These are phyloP conservation scores for Paulownia fortunei DNA, from an alignment of 257 asterid genomes.

Conservation along the genomic window DNA sequence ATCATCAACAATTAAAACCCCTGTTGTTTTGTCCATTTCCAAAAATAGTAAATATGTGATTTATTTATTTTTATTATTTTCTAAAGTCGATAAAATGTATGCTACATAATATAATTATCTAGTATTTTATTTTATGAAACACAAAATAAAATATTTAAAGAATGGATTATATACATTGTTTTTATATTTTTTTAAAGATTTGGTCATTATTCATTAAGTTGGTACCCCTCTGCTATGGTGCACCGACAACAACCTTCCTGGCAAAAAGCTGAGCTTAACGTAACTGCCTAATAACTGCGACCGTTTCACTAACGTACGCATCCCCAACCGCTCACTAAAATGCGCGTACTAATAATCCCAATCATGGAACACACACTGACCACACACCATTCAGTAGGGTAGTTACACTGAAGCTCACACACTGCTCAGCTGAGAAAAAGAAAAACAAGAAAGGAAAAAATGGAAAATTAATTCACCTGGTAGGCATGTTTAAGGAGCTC, in stretches of 20 bases:
- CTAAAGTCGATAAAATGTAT: no score
- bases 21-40: neutral
- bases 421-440: neutral
- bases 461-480: slow-evolving; percentile 54
- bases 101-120: no score
- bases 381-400: slow-evolving; percentile 17
- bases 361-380: slow-evolving; percentile 19
- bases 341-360: slow-evolving; percentile 30
- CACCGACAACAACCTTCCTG: slow-evolving; percentile 59
- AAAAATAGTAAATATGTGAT: neutral
- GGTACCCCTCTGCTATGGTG: slow-evolving; percentile 27
- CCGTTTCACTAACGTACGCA: slow-evolving; percentile 49
- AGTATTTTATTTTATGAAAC: no score
- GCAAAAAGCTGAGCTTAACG: slow-evolving; percentile 46
- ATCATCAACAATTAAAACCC: no score
- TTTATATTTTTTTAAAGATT: neutral
- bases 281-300: slow-evolving; percentile 55
- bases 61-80: neutral
- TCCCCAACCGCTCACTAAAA: slow-evolving; percentile 40
- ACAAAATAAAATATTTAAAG: no score
- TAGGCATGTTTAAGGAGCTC: slow-evolving; percentile 77
- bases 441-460: neutral
- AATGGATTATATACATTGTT: no score
- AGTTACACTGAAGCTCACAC: slow-evolving; percentile 26
- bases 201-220: slow-evolving; percentile 10